These are phyloP conservation scores for Wickerhamomyces strasburgensis DNA, from an alignment of 805 yeast species.

Conservation along the genomic window DNA sequence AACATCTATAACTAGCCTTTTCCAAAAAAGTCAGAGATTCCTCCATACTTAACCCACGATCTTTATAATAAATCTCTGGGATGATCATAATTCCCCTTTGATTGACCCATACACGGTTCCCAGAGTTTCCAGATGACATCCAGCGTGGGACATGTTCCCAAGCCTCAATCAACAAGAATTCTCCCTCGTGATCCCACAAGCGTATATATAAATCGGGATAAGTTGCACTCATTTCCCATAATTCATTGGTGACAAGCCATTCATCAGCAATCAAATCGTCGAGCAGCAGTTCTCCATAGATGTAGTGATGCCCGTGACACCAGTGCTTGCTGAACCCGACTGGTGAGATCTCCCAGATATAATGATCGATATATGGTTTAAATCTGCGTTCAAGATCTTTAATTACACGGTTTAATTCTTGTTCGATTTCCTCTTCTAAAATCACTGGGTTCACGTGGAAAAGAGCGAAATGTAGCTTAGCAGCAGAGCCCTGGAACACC, in stretches of 20 bases:
- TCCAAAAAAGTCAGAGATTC: conserved; percentile 39
- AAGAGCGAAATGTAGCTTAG: background rate
- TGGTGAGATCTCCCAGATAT: conserved; percentile 38
- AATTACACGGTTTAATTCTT: conserved; percentile 13
- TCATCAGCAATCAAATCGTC: conserved; percentile 43
- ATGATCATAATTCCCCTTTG: conserved; percentile 35
- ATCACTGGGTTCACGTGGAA: conserved; percentile 29
- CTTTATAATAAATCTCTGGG: conserved; percentile 32
- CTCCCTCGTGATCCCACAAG: conserved; percentile 50
- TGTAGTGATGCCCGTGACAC: conserved; percentile 10
- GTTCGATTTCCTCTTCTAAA: conserved; percentile 14
- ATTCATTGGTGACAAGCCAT: conserved; percentile 36
- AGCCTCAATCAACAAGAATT: conserved; percentile 47
- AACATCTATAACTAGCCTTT: conserved; percentile 32
- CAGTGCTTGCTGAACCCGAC: conserved; percentile 2
- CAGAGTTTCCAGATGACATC: conserved; percentile 40
- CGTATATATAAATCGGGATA: conserved; percentile 38
- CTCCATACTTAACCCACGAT: conserved; percentile 30
- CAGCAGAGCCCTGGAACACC: conserved; percentile 8
- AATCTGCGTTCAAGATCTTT: conserved; percentile 24
- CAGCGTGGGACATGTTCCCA: conserved; percentile 43
- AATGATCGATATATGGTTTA: conserved; percentile 33
- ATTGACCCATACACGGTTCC: conserved; percentile 51
- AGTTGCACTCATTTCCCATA: conserved; percentile 33
- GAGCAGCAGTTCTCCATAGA: conserved; percentile 36